Conservation (phyloP, 2,329 filamentous ascomycete species). For the Xylariaceae sp. region DNA sequence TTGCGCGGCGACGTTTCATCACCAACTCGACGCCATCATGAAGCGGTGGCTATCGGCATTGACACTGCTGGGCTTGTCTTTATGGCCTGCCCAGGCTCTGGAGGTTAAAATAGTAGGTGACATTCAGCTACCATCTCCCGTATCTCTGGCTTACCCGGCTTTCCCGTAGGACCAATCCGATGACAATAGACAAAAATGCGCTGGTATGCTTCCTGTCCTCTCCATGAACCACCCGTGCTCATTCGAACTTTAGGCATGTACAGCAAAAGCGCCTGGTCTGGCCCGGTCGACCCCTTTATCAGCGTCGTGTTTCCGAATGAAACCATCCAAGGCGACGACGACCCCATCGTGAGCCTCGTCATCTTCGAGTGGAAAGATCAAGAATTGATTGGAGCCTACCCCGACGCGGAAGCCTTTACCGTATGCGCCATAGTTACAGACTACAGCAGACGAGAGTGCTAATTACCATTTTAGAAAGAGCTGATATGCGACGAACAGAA, state of each 20-base stretch:
- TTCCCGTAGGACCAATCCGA: conserved; percentile 73
- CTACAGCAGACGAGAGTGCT: conserved; percentile 35
- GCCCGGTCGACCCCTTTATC: conserved; percentile 87
- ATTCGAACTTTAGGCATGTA: conserved; percentile 77
- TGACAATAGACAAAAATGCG: conserved; percentile 81
- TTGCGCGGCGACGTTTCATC: conserved; percentile 34
- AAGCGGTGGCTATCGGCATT: conserved; percentile 60
- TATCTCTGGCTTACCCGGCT: conserved; percentile 21
- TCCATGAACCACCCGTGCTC: conserved; percentile 2
- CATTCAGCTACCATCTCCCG: not conserved
- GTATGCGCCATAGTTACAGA: conserved; percentile 48
- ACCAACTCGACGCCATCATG: conserved; percentile 51
- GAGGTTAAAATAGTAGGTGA: conserved; percentile 63
- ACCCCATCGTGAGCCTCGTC: conserved; percentile 81
- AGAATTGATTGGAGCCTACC: conserved; percentile 74
- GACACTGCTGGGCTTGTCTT: conserved; percentile 59
- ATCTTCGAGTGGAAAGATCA: conserved; percentile 96
- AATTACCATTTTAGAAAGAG: conserved; percentile 55
- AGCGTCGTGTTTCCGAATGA: conserved; percentile 76
- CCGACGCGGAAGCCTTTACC: conserved; percentile 59
- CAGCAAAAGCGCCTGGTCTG: conserved; percentile 86
- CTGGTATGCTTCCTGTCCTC: conserved; percentile 51
- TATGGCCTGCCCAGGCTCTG: conserved; percentile 61
- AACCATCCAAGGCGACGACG: conserved; percentile 62
- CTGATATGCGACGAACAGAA: conserved; percentile 79